Percentiles rank a stretch among this genome's conserved stretches.
These are phyloP conservation scores for Sugiyamaella mastotermitis DNA, from an alignment of 805 yeast genomes.

Conservation along the genomic window DNA sequence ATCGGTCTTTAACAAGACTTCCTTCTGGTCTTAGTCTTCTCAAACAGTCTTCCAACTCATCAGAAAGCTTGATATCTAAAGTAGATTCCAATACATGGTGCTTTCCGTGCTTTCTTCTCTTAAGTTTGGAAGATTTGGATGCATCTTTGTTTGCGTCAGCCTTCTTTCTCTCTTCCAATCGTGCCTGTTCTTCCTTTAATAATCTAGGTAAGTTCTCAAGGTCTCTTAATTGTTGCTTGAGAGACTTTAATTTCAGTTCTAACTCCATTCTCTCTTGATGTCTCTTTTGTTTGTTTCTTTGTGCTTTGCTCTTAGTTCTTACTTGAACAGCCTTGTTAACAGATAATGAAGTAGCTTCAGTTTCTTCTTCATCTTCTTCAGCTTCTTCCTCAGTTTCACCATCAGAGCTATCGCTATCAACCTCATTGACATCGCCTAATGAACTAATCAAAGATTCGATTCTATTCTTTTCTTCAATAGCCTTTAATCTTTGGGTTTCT, in stretches of 20 bases:
- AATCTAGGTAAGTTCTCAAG: constrained; percentile 41
- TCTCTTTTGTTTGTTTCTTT: constrained; percentile 64
- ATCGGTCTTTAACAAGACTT: constrained; percentile 71
- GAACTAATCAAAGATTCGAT: constrained; percentile 62
- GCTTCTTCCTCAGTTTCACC: constrained; percentile 25
- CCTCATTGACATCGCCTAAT: constrained; percentile 53
- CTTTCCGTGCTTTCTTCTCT: constrained; percentile 37
- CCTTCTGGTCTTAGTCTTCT: constrained; percentile 89
- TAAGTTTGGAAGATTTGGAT: too few relatives aligned
- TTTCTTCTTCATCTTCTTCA: constrained; percentile 23
- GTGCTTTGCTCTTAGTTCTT: constrained; percentile 70
- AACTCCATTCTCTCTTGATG: constrained; percentile 44
- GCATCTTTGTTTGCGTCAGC: constrained; percentile 22
- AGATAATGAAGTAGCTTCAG: constrained; percentile 40
- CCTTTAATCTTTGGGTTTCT: constrained; percentile 56
- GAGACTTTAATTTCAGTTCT: constrained; percentile 48
- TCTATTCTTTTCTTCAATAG: constrained; percentile 57
- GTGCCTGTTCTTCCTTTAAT: constrained; percentile 14
- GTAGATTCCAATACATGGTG: constrained; percentile 42
- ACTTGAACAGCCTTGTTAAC: constrained; percentile 61
- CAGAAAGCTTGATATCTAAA: constrained; percentile 75
- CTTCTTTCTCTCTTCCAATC: constrained; percentile 16
- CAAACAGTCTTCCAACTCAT: constrained; percentile 80
- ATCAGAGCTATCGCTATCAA: constrained; percentile 28
- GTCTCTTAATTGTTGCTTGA: constrained; percentile 57